Evolutionary conservation across 2,329 filamentous ascomycete genomes (phyloP), one percentile per base, ranked within the genome.

Genomic region (Fusarium pseudoanthophilum): DNA sequence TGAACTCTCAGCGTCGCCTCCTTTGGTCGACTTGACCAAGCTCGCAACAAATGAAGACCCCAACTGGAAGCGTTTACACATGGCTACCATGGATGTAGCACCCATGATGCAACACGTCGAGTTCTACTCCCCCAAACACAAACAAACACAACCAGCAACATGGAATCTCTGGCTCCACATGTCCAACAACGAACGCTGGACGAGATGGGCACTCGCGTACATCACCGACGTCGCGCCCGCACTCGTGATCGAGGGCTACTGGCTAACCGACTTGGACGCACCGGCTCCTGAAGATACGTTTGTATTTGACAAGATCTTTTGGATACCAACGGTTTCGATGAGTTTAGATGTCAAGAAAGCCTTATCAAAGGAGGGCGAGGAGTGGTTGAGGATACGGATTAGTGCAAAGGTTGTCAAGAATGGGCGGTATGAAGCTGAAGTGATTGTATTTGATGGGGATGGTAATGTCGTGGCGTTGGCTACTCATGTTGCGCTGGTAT

Each of bases 261-360:
- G 83, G 8, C 82, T 82, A 20, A 68, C 63, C 5, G 73, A 70
- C 16, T 46, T 69, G 18, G 78, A 80, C 4, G 68, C 66, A 14
- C 69, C 69, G 1, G 37, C 65, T 15, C 63, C 72, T 4, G 34
- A 67, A 34, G 78, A 71, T 5, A 59, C 67, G 7, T 78, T 80
- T 39, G 64, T 75, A 1, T 60, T 69, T 39, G 74, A 81, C 52
- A 78, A 80, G 14, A 74, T 80, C 11, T 90, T 89, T 75, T 95
- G 92, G 93, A 94, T 93, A 79, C 93, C 93, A 0, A 97, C 93
- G 0, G 81, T 97, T 4, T 83, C 91, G 24, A 82, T 96, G 78
- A 94, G 93, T 79, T 77, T 97, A 28, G 93, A 97, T 71, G 84
- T 95, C 43, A 96, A 95, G 84, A 93, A 92, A 79, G 80, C 86